phyloP scores from a whole-genome alignment of 805 yeast species.

The Saccharomyces mikatae region DNA sequence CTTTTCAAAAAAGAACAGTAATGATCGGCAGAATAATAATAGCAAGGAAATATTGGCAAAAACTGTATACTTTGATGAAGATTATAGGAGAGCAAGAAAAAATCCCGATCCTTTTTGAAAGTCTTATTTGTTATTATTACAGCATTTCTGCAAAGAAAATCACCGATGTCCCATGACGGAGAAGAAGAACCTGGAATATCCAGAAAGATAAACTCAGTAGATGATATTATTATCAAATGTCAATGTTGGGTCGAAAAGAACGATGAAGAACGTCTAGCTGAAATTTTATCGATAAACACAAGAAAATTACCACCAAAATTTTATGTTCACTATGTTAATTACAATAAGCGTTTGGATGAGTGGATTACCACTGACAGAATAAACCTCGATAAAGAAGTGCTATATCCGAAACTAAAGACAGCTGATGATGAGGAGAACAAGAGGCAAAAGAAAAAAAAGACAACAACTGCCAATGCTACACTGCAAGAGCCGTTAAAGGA shows the following conservation, averaged over 20 bases:
- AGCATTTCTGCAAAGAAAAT: background rate
- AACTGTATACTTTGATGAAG: background rate
- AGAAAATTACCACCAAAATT: conserved; percentile 72
- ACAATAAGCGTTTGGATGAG: conserved; percentile 93
- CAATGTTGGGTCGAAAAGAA: conserved; percentile 79
- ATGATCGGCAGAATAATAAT: background rate
- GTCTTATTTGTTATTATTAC: background rate
- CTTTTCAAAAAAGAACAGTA: background rate
- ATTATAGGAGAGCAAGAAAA: background rate
- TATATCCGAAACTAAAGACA: conserved; percentile 56
- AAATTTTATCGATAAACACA: conserved; percentile 65
- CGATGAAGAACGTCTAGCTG: conserved; percentile 73
- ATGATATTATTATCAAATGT: conserved; percentile 65
- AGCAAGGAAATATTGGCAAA: background rate
- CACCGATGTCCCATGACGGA: conserved; percentile 14
- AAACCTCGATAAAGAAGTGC: conserved; percentile 61
- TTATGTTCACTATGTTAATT: conserved; percentile 91
- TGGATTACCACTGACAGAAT: conserved; percentile 76
- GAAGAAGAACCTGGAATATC: conserved; percentile 24
- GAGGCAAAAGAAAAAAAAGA: conserved; percentile 32
- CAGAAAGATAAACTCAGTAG: conserved; percentile 27
- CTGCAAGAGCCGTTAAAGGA: conserved; percentile 25
- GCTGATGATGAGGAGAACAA: conserved; percentile 36
- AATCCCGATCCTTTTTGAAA: background rate
- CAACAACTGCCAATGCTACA: conserved; percentile 7